phyloP scores from a whole-genome alignment of 2,329 filamentous ascomycete species.

The Ascosphaera acerosa region DNA sequence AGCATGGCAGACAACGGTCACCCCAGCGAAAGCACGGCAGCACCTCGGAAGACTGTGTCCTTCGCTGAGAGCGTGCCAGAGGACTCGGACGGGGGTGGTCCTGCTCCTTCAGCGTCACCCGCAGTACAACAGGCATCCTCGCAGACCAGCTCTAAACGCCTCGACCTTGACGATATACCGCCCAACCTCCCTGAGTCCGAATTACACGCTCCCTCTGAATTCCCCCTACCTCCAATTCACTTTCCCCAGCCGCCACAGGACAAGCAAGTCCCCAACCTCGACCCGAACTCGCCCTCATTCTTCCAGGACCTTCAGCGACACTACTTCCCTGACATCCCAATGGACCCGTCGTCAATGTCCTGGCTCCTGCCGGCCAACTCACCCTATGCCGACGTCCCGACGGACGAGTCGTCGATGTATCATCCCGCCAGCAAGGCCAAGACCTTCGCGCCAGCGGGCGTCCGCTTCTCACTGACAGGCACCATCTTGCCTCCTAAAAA shows the following conservation, averaged over 20 bases:
- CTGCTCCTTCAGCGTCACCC: slow-evolving; percentile 2
- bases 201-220: slow-evolving; percentile 16
- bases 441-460: slow-evolving; percentile 35
- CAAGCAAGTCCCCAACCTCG: slow-evolving; percentile 40
- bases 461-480: slow-evolving; percentile 78
- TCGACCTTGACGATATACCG: slow-evolving; percentile 12
- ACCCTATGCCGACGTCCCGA: slow-evolving; percentile 35
- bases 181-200: slow-evolving; percentile 15
- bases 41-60: slow-evolving; percentile 10
- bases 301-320: slow-evolving; percentile 64
- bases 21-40: too few relatives aligned
- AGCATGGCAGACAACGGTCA: too few relatives aligned
- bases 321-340: slow-evolving; percentile 73
- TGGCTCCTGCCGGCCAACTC: slow-evolving; percentile 61
- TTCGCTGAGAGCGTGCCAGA: slow-evolving; percentile 6
- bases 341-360: slow-evolving; percentile 61
- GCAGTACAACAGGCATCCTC: slow-evolving; percentile 3
- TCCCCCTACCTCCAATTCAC: slow-evolving; percentile 14
- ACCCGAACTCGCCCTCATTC: slow-evolving; percentile 63
- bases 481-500: slow-evolving; percentile 51
- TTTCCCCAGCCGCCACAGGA: slow-evolving; percentile 21
- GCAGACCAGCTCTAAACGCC: slow-evolving; percentile 2
- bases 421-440: slow-evolving; percentile 49
- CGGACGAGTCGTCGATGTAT: slow-evolving; percentile 51
- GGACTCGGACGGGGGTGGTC: too few relatives aligned